These are phyloP conservation scores for Microcyclospora pomicola DNA, from an alignment of 2,329 filamentous ascomycete genomes.

Conservation along the genomic window DNA sequence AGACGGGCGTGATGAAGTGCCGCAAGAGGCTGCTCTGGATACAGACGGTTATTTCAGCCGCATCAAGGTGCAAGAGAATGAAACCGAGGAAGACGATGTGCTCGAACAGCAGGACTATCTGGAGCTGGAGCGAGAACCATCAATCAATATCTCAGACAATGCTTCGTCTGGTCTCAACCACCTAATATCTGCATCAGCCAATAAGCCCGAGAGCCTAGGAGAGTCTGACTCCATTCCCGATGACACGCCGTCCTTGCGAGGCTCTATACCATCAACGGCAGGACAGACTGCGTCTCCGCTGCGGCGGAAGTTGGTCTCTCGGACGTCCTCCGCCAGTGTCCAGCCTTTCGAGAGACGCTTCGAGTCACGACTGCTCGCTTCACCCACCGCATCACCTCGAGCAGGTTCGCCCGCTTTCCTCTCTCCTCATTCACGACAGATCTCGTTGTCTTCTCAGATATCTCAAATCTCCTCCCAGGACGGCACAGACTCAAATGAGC, in stretches of 20 bases:
- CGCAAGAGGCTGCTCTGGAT: not conserved
- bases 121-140: slow-evolving; percentile 7
- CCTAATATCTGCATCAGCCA: slow-evolving; percentile 3
- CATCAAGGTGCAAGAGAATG: slow-evolving; percentile 2
- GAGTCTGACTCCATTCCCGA: slow-evolving; percentile 65
- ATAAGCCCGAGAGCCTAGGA: slow-evolving; percentile 42
- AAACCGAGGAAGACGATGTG: slow-evolving; percentile 5
- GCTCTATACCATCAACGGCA: slow-evolving; percentile 45
- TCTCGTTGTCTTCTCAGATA: slow-evolving; percentile 19
- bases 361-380: slow-evolving; percentile 67
- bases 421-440: slow-evolving; percentile 60
- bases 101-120: slow-evolving; percentile 11
- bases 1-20: slow-evolving; percentile 2
- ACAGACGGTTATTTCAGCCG: not conserved
- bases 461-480: slow-evolving; percentile 60
- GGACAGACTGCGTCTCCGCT: slow-evolving; percentile 56
- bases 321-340: slow-evolving; percentile 64
- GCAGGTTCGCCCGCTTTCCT: slow-evolving; percentile 66
- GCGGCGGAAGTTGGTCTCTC: slow-evolving; percentile 47
- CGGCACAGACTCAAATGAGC: slow-evolving; percentile 33
- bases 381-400: slow-evolving; percentile 47
- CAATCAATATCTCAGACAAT: too few relatives aligned
- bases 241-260: slow-evolving; percentile 69
- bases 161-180: too few relatives aligned
- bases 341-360: slow-evolving; percentile 92